Conservation (phyloP, 805 yeast species). For the Candida taoyuanica region DNA sequence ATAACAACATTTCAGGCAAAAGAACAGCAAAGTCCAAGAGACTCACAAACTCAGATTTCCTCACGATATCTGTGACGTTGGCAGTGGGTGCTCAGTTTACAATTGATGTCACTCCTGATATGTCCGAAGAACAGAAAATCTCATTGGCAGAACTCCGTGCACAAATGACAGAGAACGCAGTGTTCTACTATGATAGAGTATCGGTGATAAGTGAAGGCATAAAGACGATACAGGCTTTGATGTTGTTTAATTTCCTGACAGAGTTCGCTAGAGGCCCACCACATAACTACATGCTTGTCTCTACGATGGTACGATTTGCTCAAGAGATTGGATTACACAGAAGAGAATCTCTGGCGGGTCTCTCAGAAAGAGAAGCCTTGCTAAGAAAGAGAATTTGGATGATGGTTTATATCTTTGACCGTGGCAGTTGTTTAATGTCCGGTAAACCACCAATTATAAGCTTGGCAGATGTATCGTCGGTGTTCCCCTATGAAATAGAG, state of each 20-base stretch:
- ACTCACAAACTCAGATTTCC: constrained; percentile 29
- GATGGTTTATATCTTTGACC: constrained; percentile 43
- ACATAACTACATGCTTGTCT: constrained; percentile 36
- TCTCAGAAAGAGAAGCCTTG: constrained; percentile 34
- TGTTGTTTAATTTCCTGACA: constrained; percentile 39
- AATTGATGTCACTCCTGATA: background rate
- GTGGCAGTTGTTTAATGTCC: constrained; percentile 37
- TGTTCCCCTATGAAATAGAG: constrained; percentile 10
- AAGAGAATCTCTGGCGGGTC: constrained; percentile 36
- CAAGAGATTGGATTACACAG: constrained; percentile 56
- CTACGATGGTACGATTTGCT: constrained; percentile 49
- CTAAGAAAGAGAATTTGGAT: constrained; percentile 45
- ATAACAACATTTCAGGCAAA: constrained; percentile 3
- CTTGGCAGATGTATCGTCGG: constrained; percentile 32
- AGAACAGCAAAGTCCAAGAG: constrained; percentile 7
- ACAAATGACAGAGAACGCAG: constrained; percentile 34
- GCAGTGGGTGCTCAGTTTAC: constrained; percentile 20
- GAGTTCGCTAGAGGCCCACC: constrained; percentile 37
- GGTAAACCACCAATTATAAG: constrained; percentile 48
- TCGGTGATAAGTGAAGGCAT: constrained; percentile 48
- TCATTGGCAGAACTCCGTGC: constrained; percentile 26
- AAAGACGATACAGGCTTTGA: constrained; percentile 45
- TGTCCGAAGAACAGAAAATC: background rate
- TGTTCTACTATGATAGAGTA: constrained; percentile 50
- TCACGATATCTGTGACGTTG: constrained; percentile 29